Evolutionary conservation across 2,329 filamentous ascomycete genomes (phyloP), one percentile per base, ranked within the genome.

Genomic region (Cladosporium sp.): DNA sequence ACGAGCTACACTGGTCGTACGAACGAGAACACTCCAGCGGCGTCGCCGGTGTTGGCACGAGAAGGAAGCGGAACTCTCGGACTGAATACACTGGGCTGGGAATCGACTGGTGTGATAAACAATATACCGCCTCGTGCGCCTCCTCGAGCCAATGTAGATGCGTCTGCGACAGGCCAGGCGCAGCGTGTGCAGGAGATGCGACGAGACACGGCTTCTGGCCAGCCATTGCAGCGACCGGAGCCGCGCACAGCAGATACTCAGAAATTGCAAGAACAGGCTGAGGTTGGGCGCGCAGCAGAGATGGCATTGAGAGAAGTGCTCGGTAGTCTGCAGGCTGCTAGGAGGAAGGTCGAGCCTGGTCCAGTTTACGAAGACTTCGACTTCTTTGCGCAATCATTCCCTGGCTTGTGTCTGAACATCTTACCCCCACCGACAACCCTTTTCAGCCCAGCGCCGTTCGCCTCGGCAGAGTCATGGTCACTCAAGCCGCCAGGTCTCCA

Each of bases 221-320:
- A 67, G 47, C 67, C 66, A 41, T 66, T 72, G 15, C 68, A 72
- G 52, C 69, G 74, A n/a, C 73, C 74, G 14, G 89, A 88, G 68
- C 82, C 88, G 68, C 91, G 90, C 72, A 32, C 24, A 34, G 34
- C 58, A 8, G 26, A 65, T n/a, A 73, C 71, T 59, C 71, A 67
- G 68, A 74, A 72, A 59, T 67, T 76, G 44, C 73, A 75, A 55
- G 91, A 93, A 73, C 90, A 91, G 44, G 79, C 86, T 71, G 93
- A 97, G 75, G 92, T 87, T n/a, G 90, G 90, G 24, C 87, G 88
- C 69, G 93, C 93, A 5, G 88, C 93, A 26, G 92, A 97, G 79
- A 80, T 97, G 75, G 93, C 94, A 7, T 79, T 97, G 71, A 84
- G 91, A 68, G 94, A 97, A 80, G 82, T 97, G 54, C 80, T 97